Conservation (phyloP, 768 basidiomycete species). For the Candolleomyces efflorescens region DNA sequence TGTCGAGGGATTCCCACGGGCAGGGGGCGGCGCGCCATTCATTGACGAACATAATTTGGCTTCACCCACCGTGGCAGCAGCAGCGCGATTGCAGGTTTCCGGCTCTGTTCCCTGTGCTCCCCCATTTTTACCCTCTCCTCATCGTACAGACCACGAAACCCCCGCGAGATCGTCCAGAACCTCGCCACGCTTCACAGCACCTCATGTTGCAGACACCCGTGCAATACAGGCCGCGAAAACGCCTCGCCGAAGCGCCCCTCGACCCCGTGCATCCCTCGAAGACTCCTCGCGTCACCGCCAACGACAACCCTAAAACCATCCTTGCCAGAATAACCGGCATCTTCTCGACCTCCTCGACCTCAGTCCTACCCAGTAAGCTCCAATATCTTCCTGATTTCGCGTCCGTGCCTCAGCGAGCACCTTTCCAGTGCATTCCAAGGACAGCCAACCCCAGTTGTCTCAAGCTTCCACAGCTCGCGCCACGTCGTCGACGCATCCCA, state of each 20-base stretch:
- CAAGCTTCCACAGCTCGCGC: no score
- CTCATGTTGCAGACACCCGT: not conserved
- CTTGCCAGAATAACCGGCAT: not conserved
- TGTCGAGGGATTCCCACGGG: not conserved
- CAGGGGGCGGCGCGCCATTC: not conserved
- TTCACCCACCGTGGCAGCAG: conserved; percentile 1
- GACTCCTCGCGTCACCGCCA: not conserved
- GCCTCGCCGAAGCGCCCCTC: conserved; percentile 1
- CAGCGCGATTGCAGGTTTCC: not conserved
- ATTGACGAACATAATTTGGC: not conserved
- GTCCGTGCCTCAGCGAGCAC: no score
- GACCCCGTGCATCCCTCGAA: not conserved
- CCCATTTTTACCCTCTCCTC: not conserved
- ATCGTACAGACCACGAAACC: no score
- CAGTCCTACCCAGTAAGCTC: not conserved
- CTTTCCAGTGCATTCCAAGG: no score
- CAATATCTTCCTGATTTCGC: not conserved
- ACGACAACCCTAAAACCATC: not conserved
- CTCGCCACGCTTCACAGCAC: not conserved
- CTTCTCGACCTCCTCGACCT: not conserved
- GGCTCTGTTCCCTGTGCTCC: not conserved
- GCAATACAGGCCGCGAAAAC: not conserved
- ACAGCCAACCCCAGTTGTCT: no score
- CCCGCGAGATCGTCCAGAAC: no score
- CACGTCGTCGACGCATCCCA: no score